These are phyloP conservation scores for Leucogyrophana mollusca DNA, from an alignment of 768 basidiomycete genomes.

Conservation along the genomic window DNA sequence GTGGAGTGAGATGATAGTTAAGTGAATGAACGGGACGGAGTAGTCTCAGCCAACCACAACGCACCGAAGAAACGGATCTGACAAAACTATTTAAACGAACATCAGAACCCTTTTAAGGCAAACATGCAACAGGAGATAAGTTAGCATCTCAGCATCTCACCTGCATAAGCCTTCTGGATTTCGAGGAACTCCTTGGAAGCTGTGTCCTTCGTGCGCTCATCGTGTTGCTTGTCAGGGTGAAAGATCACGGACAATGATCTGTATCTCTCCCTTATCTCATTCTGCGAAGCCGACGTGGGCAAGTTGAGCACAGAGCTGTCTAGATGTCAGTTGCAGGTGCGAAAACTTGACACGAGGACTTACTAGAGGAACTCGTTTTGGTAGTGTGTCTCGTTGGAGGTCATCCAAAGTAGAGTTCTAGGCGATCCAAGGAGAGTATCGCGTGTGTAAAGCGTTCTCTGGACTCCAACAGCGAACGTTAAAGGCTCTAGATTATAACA, in stretches of 20 bases:
- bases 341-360: slow-evolving; percentile 7
- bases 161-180: slow-evolving; percentile 83
- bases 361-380: slow-evolving; percentile 28
- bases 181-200: slow-evolving; percentile 71
- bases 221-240: slow-evolving; percentile 82
- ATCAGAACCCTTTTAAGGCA: too few relatives aligned
- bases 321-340: neutral
- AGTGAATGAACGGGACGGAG: slow-evolving; percentile 6
- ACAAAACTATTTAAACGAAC: slow-evolving; percentile 47
- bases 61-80: slow-evolving; percentile 70
- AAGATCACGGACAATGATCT: slow-evolving; percentile 70
- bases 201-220: slow-evolving; percentile 50
- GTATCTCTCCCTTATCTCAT: slow-evolving; percentile 76
- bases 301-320: slow-evolving; percentile 70
- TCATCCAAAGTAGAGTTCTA: slow-evolving; percentile 4
- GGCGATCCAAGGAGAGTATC: too few relatives aligned
- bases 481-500: too few relatives aligned
- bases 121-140: neutral
- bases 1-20: slow-evolving; percentile 8
- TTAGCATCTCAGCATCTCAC: slow-evolving; percentile 32
- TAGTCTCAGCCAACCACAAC: slow-evolving; percentile 12
- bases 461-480: too few relatives aligned
- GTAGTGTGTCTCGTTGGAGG: neutral
- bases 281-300: slow-evolving; percentile 56
- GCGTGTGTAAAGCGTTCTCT: too few relatives aligned